Base-by-base conservation (phyloP, 2,329 filamentous ascomycete species). In the Fusarium scirpi region DNA sequence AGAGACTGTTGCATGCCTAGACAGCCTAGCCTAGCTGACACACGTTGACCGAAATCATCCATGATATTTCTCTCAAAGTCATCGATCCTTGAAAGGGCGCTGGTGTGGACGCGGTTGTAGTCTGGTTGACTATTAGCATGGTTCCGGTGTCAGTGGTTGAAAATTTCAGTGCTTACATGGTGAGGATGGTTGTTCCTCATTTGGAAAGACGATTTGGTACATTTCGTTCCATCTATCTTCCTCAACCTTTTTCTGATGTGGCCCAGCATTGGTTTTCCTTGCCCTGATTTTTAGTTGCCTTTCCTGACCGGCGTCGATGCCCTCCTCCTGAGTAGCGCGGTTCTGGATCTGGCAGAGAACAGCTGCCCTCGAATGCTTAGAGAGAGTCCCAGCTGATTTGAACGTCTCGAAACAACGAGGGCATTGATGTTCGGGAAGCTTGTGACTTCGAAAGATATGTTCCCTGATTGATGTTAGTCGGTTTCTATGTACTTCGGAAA, bases 201-300 rank as follows among this genome's bases (percentile, higher is more conserved):
- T n/a, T 20, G 69, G 61, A 34, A 71, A 71, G 30, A 71, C 52
- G 45, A 71, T 63, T 18, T 27, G 61, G 34, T 63, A 71, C 9
- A 62, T 45, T 8, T 66, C 54, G 7, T 27, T 20, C 68, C 68
- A 71, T 57, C 67, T 71, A 3, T 71, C 45, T 22, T 69, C 61
- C 30, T 71, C 48, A 18, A 58, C 34, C 47, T 53, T 59, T 24
- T 44, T 40, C n/a, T 13, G 16, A 30, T 55, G 25, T 8, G 47
- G 25, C 8, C 43, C 22, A 6, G 34, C 22, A 13, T 27, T 34
- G 4, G 29, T 24, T 5, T 45, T 59, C 18, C 49, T 62, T 10
- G 43, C 59, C 16, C 49, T 71, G 13, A 20, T 24, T 18, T 57
- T 58, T 8, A 71, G 16, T 2, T 29, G 34, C 47, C 24, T 66